Evolutionary conservation across 164 flowering plant species (phyloP).

Genomic region (Pachysandra terminalis): DNA sequence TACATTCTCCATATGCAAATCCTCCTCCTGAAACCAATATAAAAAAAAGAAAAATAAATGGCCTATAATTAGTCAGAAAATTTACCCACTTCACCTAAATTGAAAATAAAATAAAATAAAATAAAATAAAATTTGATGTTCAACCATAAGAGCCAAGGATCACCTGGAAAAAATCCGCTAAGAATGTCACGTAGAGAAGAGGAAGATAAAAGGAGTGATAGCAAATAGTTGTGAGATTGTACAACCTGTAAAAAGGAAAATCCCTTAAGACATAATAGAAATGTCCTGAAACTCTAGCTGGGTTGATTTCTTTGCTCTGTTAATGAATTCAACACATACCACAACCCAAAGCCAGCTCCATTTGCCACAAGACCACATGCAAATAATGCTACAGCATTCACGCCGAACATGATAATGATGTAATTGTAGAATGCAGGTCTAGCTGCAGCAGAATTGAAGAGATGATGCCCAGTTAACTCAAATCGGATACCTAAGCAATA

Average conservation of each 20-base stretch:
- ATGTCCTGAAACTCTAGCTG: neutral
- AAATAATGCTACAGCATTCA: constrained; percentile 47
- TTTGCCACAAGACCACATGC: constrained; percentile 49
- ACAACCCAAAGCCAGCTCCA: constrained; percentile 62
- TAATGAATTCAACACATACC: constrained; percentile 34
- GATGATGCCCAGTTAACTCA: neutral
- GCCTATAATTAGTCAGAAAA: neutral
- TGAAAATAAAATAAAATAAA: neutral
- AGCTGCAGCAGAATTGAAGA: constrained; percentile 41
- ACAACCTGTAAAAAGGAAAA: constrained; percentile 53
- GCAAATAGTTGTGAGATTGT: constrained; percentile 46
- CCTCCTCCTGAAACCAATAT: constrained; percentile 63
- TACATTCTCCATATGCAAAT: constrained; percentile 68
- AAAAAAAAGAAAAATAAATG: neutral
- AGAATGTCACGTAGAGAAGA: constrained; percentile 63
- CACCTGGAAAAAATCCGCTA: constrained; percentile 96
- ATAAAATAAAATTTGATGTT: neutral
- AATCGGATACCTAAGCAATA: neutral
- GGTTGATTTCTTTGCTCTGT: neutral
- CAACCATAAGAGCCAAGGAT: neutral
- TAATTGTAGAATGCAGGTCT: constrained; percentile 82
- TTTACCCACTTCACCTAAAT: neutral
- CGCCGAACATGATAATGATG: constrained; percentile 48
- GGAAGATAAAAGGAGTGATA: constrained; percentile 88
- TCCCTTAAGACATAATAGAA: neutral